Percentiles rank a stretch among this genome's conserved stretches.
Conservation (phyloP, 129 eudicot genomes). For the Artemisia annua region DNA sequence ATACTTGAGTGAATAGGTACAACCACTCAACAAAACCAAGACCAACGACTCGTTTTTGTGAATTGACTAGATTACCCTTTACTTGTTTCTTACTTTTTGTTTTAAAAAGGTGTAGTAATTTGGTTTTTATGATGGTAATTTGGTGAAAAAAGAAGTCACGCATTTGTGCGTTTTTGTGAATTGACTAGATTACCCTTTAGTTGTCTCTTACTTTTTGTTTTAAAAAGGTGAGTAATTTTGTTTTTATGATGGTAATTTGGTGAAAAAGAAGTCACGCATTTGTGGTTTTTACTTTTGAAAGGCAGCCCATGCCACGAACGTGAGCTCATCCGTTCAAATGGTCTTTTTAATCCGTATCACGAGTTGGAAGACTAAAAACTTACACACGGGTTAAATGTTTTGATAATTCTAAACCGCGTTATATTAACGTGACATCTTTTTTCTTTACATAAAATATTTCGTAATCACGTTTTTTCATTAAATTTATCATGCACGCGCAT, state of each 20-base stretch:
- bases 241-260: slow-evolving; percentile 22
- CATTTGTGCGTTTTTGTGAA: slow-evolving; percentile 4
- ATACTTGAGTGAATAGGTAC: slow-evolving; percentile 21
- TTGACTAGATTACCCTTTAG: slow-evolving; percentile 1
- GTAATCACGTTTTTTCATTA: too few species aligned
- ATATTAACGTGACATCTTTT: too few species aligned
- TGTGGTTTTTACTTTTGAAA: slow-evolving; percentile 24
- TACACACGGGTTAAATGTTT: slow-evolving; percentile 21
- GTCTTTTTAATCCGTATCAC: slow-evolving; percentile 36
- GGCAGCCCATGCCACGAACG: slow-evolving; percentile 50
- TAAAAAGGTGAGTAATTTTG: background rate
- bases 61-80: slow-evolving; percentile 8
- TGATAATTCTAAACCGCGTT: too few species aligned
- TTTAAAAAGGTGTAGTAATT: background rate
- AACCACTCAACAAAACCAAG: slow-evolving; percentile 26
- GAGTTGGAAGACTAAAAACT: slow-evolving; percentile 22
- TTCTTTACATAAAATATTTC: too few species aligned
- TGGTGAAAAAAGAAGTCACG: slow-evolving; percentile 20
- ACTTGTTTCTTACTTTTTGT: too few species aligned
- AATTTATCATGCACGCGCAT: too few species aligned
- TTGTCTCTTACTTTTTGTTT: too few species aligned
- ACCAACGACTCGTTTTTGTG: slow-evolving; percentile 17
- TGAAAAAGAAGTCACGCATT: slow-evolving; percentile 7
- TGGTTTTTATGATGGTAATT: slow-evolving; percentile 18
- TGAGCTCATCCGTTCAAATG: slow-evolving; percentile 44